Base-by-base conservation (phyloP, 345 rosid genomes). In the Lepidium africanum region DNA sequence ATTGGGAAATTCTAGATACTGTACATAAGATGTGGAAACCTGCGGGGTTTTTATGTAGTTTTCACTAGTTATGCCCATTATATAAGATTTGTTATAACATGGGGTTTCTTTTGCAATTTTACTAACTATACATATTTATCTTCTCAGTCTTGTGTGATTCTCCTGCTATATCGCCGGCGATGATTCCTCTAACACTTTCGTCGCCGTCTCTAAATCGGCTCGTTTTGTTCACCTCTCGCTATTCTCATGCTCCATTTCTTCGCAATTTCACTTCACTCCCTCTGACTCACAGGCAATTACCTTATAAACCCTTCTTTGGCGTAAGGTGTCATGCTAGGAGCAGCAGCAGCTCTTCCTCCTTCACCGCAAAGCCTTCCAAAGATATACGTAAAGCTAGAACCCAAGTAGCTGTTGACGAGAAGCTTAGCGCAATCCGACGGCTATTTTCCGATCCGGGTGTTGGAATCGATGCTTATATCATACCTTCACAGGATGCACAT, bases 401-500 rank as follows among this genome's bases (percentile, higher is more conserved):
- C 57, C 65, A 62, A n/a, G 40, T 70, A 23, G 81, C 73, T 57
- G 79, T 81, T 10, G 96, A 93, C 70, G 79, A 83, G 77, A 93
- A 88, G 88, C 91, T 93, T 49, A 72, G 52, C 40, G 80, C 92
- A 13, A 79, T 93, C 32, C 87, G 96, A 35, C 79, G 72, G 75
- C 79, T 81, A 32, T 93, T 90, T 65, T 60, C 91, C 16, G 71
- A 73, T 77, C 92, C 94, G 6, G 87, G 83, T 48, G 72, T 90
- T 67, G 91, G 86, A 16, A 86, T 93, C 73, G 98, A 93, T 55
- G 98, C 97, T n/a, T 93, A 88, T 65, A 82, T 93, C 71, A 73
- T 93, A 27, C 98, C 98, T 75, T 93, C 98, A 62, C 97, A 87
- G 76, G 98, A 93, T 77, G 92, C 98, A 8, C 98, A 93, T 69